Conservation (phyloP, 805 yeast species). For the Lachancea fermentati region DNA sequence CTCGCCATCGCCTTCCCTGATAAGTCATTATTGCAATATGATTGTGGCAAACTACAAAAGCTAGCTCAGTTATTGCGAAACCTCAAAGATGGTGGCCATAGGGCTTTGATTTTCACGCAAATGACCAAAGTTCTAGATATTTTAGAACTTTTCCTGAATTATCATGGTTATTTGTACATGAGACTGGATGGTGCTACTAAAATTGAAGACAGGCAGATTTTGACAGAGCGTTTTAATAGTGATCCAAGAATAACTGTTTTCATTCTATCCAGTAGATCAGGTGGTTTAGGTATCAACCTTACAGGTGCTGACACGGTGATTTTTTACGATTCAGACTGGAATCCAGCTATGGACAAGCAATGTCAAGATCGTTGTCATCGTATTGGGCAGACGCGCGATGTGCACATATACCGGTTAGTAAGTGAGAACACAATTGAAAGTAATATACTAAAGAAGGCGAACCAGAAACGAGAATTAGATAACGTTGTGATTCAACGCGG, state of each 20-base stretch:
- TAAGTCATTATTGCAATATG: constrained; percentile 83
- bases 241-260: constrained; percentile 86
- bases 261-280: constrained; percentile 91
- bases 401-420: constrained; percentile 92
- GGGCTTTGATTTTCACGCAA: constrained; percentile 94
- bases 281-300: constrained; percentile 94
- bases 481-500: constrained; percentile 96
- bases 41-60: constrained; percentile 93
- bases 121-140: constrained; percentile 96
- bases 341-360: constrained; percentile 99
- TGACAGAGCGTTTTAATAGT: constrained; percentile 88
- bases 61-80: constrained; percentile 70
- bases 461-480: constrained; percentile 89
- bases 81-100: constrained; percentile 78
- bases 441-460: constrained; percentile 87
- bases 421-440: constrained; percentile 95
- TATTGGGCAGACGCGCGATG: constrained; percentile 97
- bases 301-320: constrained; percentile 99
- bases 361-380: constrained; percentile 99
- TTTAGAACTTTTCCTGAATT: constrained; percentile 85
- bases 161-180: constrained; percentile 91
- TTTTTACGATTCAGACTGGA: constrained; percentile 98
- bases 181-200: constrained; percentile 96
- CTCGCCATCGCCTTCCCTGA: constrained; percentile 94
- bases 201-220: constrained; percentile 90